These are phyloP conservation scores for Calonectria hongkongensis DNA, from an alignment of 2,329 filamentous ascomycete genomes.

Conservation along the genomic window DNA sequence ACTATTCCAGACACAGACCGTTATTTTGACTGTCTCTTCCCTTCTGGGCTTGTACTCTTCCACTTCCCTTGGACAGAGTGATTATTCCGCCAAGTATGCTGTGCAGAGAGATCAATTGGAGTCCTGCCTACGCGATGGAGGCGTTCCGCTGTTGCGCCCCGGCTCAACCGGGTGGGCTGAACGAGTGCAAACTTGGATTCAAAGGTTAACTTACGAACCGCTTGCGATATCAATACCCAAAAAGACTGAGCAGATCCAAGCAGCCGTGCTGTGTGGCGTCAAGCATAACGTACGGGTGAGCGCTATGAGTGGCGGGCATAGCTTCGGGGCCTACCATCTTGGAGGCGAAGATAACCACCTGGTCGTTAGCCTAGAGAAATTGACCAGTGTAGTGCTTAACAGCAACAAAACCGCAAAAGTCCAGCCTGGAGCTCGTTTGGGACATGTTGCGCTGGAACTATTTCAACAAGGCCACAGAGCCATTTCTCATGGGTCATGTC, in stretches of 20 bases:
- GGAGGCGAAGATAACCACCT: constrained; percentile 64
- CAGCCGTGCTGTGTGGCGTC: constrained; percentile 67
- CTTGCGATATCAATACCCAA: constrained; percentile 57
- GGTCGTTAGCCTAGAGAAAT: constrained; percentile 63
- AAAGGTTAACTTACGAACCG: constrained; percentile 57
- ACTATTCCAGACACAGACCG: too few relatives aligned
- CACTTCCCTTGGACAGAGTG: too few relatives aligned
- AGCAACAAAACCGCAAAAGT: constrained; percentile 46
- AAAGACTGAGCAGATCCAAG: constrained; percentile 63
- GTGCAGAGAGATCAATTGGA: too few relatives aligned
- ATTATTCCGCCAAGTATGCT: too few relatives aligned
- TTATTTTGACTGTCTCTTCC: too few relatives aligned
- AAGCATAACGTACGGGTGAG: constrained; percentile 67
- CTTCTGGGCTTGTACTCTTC: too few relatives aligned
- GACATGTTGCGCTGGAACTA: constrained; percentile 65
- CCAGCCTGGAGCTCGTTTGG: constrained; percentile 70
- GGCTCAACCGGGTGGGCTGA: constrained; percentile 56
- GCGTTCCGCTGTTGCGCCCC: too few relatives aligned
- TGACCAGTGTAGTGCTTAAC: constrained; percentile 58
- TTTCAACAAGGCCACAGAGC: constrained; percentile 62
- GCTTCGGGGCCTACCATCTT: constrained; percentile 70
- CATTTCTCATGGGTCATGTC: constrained; percentile 71
- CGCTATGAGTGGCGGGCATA: constrained; percentile 71
- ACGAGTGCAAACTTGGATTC: constrained; percentile 59
- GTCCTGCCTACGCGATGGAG: too few relatives aligned